Evolutionary conservation across 495 filamentous ascomycete genomes (phyloP).

Genomic region (Pyrenula aspistea): DNA sequence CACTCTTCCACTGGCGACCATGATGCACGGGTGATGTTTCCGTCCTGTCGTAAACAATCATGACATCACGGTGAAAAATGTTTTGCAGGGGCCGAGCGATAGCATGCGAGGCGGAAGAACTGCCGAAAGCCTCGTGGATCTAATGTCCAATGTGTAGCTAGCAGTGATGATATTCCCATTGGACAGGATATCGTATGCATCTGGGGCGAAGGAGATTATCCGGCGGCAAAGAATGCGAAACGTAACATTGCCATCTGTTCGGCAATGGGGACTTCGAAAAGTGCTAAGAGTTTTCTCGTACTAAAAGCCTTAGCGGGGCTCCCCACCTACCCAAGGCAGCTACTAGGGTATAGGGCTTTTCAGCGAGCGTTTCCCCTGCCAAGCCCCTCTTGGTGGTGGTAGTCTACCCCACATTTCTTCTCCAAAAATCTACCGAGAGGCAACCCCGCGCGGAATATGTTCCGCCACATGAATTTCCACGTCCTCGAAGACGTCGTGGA

Average conservation of each 20-base stretch:
- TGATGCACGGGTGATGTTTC: slow-evolving; percentile 36
- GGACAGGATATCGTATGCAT: slow-evolving; percentile 6
- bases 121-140: not conserved
- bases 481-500: not conserved
- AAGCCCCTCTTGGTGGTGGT: too few species aligned
- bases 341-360: slow-evolving; percentile 40
- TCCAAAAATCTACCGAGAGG: not conserved
- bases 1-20: slow-evolving; percentile 39
- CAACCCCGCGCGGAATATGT: not conserved
- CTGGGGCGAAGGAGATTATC: slow-evolving; percentile 18
- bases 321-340: slow-evolving; percentile 16
- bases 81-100: not conserved
- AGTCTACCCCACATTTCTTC: too few species aligned
- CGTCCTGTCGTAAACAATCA: slow-evolving; percentile 13
- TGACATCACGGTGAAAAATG: slow-evolving; percentile 3
- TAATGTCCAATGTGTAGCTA: not conserved
- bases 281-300: slow-evolving; percentile 33
- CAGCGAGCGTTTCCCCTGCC: too few species aligned
- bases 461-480: not conserved
- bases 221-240: slow-evolving; percentile 11
- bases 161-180: not conserved
- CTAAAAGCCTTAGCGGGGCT: not conserved
- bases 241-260: slow-evolving; percentile 21
- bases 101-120: not conserved
- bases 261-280: slow-evolving; percentile 27